Base-by-base conservation (phyloP, 352 stramenopile species). In the Pythium chondricola region DNA sequence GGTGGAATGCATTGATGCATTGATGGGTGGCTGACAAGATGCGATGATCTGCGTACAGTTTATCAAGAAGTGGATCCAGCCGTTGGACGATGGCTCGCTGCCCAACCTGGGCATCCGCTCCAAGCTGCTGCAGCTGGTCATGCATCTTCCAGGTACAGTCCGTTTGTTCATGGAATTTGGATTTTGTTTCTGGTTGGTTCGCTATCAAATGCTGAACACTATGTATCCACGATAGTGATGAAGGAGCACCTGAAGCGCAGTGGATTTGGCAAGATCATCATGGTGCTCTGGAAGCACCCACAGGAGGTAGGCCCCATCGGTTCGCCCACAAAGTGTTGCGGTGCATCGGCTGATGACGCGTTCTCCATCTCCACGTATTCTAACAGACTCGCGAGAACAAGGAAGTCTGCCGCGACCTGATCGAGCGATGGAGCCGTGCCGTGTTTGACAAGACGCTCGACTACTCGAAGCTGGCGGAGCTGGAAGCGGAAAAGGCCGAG, bases 21-120 rank as follows among this genome's bases (percentile, higher is more conserved):
- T 55, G 42, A 37, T 43, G 6, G 26, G 7, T 38, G 6, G 17
- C 21, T 17, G 43, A 11, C 30, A 9, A 30, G n/a, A 6, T 52
- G 11, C 14, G 13, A 11, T 21, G 29, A 18, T 25, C 35, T 42
- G n/a, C 7, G 39, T 54, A 31, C 33, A 93, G 82, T 85, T 94
- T 54, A 77, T 94, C 43, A 94, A 91, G 61, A 92, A 93, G 52
- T 94, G 83, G 83, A 94, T 94, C 31, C 81, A 93, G 48, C 83
- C 83, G 21, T 39, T 92, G 31, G 83, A 93, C 1, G 69, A 91
- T 37, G 77, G 79, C 18, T 56, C 76, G 31, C 55, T 94, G 37
- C 80, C 83, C 13, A 94, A 93, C 49, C 67, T 94, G 9, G 79
- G 83, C n/a, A 60, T 94, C 32, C 80, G 83, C 25, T 88, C 83